Evolutionary conservation across 2,329 filamentous ascomycete genomes (phyloP).

Genomic region (Aureobasidium vineae): DNA sequence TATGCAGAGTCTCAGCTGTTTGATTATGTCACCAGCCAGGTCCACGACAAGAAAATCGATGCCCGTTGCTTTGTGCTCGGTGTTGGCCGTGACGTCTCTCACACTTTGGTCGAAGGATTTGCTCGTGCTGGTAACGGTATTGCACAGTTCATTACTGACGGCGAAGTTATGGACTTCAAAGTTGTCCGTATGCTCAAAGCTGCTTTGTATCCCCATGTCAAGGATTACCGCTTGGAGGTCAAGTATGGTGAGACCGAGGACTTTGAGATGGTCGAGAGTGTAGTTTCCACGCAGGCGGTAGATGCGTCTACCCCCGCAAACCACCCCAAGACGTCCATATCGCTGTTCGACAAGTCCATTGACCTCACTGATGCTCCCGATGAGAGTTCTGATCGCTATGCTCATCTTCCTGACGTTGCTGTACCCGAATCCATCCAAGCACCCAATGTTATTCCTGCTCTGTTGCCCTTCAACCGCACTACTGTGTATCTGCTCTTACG

Average conservation of each 20-base stretch:
- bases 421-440: constrained; percentile 62
- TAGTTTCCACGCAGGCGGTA: not conserved
- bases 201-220: constrained; percentile 64
- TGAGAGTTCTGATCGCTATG: constrained; percentile 43
- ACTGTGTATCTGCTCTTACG: constrained; percentile 64
- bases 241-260: constrained; percentile 56
- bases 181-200: constrained; percentile 73
- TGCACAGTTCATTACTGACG: constrained; percentile 59
- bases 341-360: constrained; percentile 57
- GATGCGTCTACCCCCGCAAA: not conserved
- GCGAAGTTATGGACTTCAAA: constrained; percentile 67
- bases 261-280: constrained; percentile 62
- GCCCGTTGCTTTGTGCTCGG: constrained; percentile 59
- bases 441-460: constrained; percentile 60
- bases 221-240: constrained; percentile 62
- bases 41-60: constrained; percentile 43
- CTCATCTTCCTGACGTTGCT: constrained; percentile 54
- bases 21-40: constrained; percentile 47
- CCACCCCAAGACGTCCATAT: constrained; percentile 47
- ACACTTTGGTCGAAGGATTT: constrained; percentile 59
- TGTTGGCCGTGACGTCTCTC: constrained; percentile 55
- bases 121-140: constrained; percentile 59
- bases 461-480: constrained; percentile 66
- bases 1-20: constrained; percentile 53
- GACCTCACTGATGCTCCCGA: constrained; percentile 44